These are phyloP conservation scores for Celoporthe dispersa DNA, from an alignment of 2,329 filamentous ascomycete genomes.

Conservation along the genomic window DNA sequence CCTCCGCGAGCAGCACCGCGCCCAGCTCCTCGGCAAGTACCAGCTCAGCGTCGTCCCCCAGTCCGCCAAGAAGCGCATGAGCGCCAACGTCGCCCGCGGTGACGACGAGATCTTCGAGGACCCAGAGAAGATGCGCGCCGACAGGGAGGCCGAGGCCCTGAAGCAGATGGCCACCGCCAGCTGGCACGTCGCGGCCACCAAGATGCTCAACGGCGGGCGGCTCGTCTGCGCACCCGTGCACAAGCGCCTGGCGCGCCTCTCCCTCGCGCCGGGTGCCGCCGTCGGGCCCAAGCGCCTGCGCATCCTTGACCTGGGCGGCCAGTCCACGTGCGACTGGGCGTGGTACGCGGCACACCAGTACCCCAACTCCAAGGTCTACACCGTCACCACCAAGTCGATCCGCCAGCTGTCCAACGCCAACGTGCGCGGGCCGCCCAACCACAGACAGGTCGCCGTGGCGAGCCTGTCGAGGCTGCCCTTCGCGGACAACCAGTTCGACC, in stretches of 20 bases:
- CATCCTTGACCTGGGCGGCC: constrained; percentile 85
- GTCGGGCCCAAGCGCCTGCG: constrained; percentile 55
- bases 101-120: constrained; percentile 68
- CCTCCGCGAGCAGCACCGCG: constrained; percentile 72
- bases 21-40: constrained; percentile 84
- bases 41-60: constrained; percentile 72
- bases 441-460: constrained; percentile 79
- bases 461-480: constrained; percentile 84
- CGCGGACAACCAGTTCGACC: constrained; percentile 82
- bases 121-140: constrained; percentile 64
- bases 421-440: constrained; percentile 83
- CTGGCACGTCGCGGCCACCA: constrained; percentile 66
- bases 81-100: constrained; percentile 72
- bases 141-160: constrained; percentile 82
- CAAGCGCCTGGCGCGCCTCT: constrained; percentile 62
- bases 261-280: constrained; percentile 48
- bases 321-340: constrained; percentile 88
- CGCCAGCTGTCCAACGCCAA: constrained; percentile 74
- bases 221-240: constrained; percentile 68
- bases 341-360: constrained; percentile 91
- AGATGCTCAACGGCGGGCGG: constrained; percentile 66
- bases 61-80: constrained; percentile 73
- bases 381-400: constrained; percentile 76
- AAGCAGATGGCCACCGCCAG: constrained; percentile 67
- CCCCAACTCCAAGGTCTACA: constrained; percentile 84